Evolutionary conservation across 1,284 basidiomycete species (phyloP), one percentile per base, ranked within the genome.

Genomic region (Mrakiaceae sp.): DNA sequence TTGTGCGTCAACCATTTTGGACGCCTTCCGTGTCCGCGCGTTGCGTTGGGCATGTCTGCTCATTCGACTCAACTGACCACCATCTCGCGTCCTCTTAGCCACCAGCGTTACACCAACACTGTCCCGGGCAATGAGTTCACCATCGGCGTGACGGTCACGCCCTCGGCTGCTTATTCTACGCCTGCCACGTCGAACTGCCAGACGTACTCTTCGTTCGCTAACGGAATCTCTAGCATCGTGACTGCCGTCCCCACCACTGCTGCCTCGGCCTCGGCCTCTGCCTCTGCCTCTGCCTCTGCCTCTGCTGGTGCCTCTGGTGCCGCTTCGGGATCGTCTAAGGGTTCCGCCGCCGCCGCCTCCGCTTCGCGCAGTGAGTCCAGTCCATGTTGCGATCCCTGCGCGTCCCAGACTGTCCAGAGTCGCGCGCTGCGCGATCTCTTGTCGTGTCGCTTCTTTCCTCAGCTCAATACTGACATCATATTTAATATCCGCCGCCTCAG

Each of bases 181-280:
- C 76, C 76, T 39, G 74, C 74, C 50, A 70, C 74, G 5, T 75
- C 74, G 67, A 74, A 74, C 71, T 78, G 76, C 70, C 70, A 66
- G 16, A 76, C 75, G 58, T 76, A 74, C 74, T 67, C 72, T 5
- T 70, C 73, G n/a, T 67, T 76, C 69, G 67, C 69, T 40, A 74
- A 75, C 53, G 56, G 16, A 46, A 14, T 64, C 40, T 53, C 59
- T 50, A 55, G 58, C 64, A 14, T 62, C 14, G 53, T 59, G 14
- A 52, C 63, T 43, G 59, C 59, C 49, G 62, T 63, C 57, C 39
- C 66, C 44, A 58, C 54, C 16, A 62, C 67, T 12, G 56, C 49
- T 44, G 64, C 62, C 11, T 66, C 68, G 9, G 60, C 70, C 58
- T 70, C 27, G 27, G 27, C 27, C n/a, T 51, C 70, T 12, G 48